Evolutionary conservation across 2,329 filamentous ascomycete species (phyloP), one percentile per base, ranked within the genome.

Genomic region (Onygena corvina): DNA sequence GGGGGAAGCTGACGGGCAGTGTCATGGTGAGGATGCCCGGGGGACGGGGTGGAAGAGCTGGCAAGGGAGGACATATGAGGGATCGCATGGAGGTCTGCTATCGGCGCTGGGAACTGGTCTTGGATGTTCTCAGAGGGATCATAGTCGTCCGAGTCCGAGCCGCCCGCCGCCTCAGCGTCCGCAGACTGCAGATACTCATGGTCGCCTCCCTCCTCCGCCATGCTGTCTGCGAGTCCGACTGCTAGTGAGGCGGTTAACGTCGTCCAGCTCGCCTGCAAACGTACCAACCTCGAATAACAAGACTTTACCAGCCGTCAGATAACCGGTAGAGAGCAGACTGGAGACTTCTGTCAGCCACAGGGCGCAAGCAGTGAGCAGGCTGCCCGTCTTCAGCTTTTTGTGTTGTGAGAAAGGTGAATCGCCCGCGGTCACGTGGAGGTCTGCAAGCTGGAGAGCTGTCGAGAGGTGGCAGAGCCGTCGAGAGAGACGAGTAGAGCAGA

Each of bases 71-170:
- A 50, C 52, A 54, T 50, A 52, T 58, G 57, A 60, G 63, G 53
- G 33, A 52, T 47, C 30, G 51, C 57, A 57, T 53, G 58, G 54
- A 59, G 57, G 38, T 63, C 60, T 54, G 58, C 53, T 53, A 62
- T 56, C 40, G 58, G 53, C 51, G 56, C 57, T 54, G 63, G 59
- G 61, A 64, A 69, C 50, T 69, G 60, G 56, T 66, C 63, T 58
- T 67, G 63, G 52, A 70, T 57, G 58, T 66, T 62, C 66, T 74
- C 71, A 61, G 72, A 69, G 61, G 69, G 70, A 64, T 75, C 69
- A 66, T 72, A 72, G 64, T 77, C 79, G 66, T 76, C 72, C 60
- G 74, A 72, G 60, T 71, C 70, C 59, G 68, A 73, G 65, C 71
- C 72, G 14, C 14, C 42, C 16, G 14, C 27, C n/a, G 42, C 25